Percentiles rank a stretch among this genome's conserved stretches.
Conservation (phyloP, 1,284 basidiomycete species). For the Grifola frondosa region DNA sequence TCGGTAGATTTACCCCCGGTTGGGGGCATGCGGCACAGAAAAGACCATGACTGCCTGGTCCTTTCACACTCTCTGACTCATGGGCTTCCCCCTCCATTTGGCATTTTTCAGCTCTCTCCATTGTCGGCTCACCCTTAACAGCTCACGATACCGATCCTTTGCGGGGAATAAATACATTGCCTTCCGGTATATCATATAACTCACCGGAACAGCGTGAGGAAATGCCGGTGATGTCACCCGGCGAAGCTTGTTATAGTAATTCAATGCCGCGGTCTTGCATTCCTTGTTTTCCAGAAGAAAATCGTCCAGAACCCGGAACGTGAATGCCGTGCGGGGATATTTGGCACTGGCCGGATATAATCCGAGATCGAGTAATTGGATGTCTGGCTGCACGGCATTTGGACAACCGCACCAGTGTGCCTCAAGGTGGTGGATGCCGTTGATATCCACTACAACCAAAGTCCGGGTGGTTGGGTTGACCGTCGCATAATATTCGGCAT, state of each 20-base stretch:
- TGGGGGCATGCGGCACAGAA: neutral
- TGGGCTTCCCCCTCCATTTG: no score
- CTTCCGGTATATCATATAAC: neutral
- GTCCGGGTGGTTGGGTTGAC: no score
- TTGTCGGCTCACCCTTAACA: neutral
- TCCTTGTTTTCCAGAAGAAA: neutral
- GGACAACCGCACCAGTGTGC: neutral
- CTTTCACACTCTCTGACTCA: no score
- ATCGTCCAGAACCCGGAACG: neutral
- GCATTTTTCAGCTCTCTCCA: neutral
- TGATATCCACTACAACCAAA: neutral
- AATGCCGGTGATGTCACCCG: neutral
- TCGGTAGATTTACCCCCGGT: neutral
- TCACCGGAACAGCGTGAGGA: constrained; percentile 1
- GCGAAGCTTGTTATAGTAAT: neutral
- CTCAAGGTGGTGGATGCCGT: neutral
- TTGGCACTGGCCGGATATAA: neutral
- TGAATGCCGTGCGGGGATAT: neutral
- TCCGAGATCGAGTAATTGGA: neutral
- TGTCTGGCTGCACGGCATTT: neutral
- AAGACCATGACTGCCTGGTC: neutral
- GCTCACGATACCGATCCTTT: neutral
- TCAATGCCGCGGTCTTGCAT: neutral
- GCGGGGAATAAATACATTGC: neutral
- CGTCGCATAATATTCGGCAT: no score